These are phyloP conservation scores for Thymus mandschuricus DNA, from an alignment of 257 asterid genomes.

Conservation along the genomic window DNA sequence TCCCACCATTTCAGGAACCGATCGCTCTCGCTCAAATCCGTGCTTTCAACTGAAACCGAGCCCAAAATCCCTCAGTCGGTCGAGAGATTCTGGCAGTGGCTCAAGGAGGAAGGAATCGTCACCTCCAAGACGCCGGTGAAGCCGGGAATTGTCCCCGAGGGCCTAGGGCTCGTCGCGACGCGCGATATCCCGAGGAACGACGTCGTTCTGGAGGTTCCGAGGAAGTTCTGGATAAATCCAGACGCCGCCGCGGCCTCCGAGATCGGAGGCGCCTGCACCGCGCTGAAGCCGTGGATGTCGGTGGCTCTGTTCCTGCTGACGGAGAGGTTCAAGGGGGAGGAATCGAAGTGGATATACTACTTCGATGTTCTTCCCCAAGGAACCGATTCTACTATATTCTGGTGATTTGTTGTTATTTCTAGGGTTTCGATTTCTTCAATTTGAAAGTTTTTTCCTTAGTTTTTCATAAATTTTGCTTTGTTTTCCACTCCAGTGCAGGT, in stretches of 20 bases:
- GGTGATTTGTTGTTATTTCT: conserved; percentile 50
- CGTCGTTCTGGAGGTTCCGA: conserved; percentile 90
- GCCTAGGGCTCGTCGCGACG: conserved; percentile 84
- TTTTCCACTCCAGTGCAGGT: conserved; percentile 91
- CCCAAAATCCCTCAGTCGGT: conserved; percentile 62
- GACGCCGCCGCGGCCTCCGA: conserved; percentile 73
- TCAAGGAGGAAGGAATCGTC: conserved; percentile 78
- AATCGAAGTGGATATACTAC: conserved; percentile 77
- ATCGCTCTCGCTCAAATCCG: conserved; percentile 41
- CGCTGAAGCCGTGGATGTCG: conserved; percentile 83
- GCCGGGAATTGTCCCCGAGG: conserved; percentile 88
- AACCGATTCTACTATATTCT: conserved; percentile 83
- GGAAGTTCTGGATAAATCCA: conserved; percentile 78
- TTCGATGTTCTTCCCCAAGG: conserved; percentile 68
- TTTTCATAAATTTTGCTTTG: conserved; percentile 45
- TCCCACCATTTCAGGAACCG: conserved; percentile 37
- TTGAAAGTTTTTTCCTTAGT: neutral
- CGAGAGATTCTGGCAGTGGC: conserved; percentile 88
- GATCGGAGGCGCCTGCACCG: conserved; percentile 74
- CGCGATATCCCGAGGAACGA: conserved; percentile 66
- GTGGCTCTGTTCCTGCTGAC: conserved; percentile 79
- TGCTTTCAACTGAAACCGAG: conserved; percentile 50
- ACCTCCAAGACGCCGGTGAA: conserved; percentile 76
- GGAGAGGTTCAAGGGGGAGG: conserved; percentile 69
- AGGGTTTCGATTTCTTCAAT: neutral